Evolutionary conservation across 2,329 filamentous ascomycete species (phyloP).

Genomic region (Fusarium abutilonis): DNA sequence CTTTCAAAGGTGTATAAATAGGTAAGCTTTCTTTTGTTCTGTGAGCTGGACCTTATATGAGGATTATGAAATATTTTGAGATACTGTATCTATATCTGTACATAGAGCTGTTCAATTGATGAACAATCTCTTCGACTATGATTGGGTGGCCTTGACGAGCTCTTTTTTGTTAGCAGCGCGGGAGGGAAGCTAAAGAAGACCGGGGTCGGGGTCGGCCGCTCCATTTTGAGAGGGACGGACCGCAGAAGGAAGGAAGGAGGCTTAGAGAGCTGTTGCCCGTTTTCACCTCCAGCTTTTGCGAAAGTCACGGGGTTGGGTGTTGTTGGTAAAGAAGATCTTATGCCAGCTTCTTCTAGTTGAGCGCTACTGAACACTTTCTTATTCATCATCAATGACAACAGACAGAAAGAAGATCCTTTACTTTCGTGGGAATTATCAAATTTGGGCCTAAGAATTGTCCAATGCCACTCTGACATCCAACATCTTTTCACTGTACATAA

Average conservation of each 20-base stretch:
- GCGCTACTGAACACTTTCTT: not conserved
- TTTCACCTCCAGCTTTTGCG: not conserved
- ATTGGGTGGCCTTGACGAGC: slow-evolving; percentile 11
- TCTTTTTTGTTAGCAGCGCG: slow-evolving; percentile 6
- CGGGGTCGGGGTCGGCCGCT: slow-evolving; percentile 16
- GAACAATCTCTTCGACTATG: slow-evolving; percentile 1
- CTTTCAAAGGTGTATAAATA: too few relatives aligned
- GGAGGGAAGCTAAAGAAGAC: slow-evolving; percentile 1
- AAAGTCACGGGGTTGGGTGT: slow-evolving; percentile 35
- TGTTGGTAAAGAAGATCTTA: not conserved
- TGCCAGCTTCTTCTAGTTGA: not conserved
- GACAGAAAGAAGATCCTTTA: not conserved
- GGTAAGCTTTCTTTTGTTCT: too few relatives aligned
- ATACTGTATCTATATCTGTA: too few relatives aligned
- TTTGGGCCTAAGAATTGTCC: slow-evolving; percentile 7
- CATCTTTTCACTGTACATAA: slow-evolving; percentile 14
- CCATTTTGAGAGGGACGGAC: slow-evolving; percentile 20
- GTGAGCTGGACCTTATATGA: too few relatives aligned
- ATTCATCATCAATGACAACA: not conserved
- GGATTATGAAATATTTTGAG: too few relatives aligned
- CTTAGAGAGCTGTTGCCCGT: not conserved
- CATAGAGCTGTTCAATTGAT: too few relatives aligned
- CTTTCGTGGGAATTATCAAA: slow-evolving; percentile 1
- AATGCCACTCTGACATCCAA: slow-evolving; percentile 32
- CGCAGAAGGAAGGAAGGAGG: slow-evolving; percentile 5